Conservation (phyloP, 2,329 filamentous ascomycete genomes). For the Diplodia intermedia region DNA sequence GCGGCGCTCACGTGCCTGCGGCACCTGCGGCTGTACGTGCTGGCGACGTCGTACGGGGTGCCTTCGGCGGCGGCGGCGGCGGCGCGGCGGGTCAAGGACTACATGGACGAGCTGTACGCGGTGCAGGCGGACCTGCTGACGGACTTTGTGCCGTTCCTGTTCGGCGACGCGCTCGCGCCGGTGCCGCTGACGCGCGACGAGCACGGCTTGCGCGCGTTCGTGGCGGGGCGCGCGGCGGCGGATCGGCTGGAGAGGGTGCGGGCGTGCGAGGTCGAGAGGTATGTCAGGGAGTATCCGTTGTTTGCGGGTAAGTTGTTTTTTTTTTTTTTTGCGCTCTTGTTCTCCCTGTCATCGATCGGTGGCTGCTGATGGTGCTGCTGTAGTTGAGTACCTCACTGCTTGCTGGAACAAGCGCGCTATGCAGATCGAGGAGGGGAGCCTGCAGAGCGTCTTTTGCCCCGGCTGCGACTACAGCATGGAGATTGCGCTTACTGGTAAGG, state of each 20-base stretch:
- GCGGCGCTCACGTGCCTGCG: not conserved
- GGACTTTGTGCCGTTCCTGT: constrained; percentile 13
- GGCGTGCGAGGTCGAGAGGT: constrained; percentile 1
- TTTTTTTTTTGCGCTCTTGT: too few species aligned
- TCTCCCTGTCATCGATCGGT: too few species aligned
- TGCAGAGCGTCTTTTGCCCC: not conserved
- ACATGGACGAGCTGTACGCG: constrained; percentile 3
- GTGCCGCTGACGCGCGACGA: not conserved
- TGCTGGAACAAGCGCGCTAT: not conserved
- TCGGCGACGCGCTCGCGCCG: not conserved
- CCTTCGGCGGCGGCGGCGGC: not conserved
- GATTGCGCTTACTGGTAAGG: not conserved
- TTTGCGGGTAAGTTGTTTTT: constrained; percentile 1
- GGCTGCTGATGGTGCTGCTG: not conserved
- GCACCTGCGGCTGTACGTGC: constrained; percentile 11
- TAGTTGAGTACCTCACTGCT: constrained; percentile 15
- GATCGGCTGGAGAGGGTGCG: not conserved
- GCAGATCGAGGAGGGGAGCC: not conserved
- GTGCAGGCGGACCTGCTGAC: not conserved
- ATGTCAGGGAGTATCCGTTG: not conserved
- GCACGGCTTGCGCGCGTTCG: not conserved
- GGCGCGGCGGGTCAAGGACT: not conserved
- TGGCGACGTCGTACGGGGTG: not conserved
- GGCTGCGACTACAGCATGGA: constrained; percentile 11
- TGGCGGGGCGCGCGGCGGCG: not conserved